Conservation (phyloP, 2,329 filamentous ascomycete genomes). For the Cytospora paraplurivora region DNA sequence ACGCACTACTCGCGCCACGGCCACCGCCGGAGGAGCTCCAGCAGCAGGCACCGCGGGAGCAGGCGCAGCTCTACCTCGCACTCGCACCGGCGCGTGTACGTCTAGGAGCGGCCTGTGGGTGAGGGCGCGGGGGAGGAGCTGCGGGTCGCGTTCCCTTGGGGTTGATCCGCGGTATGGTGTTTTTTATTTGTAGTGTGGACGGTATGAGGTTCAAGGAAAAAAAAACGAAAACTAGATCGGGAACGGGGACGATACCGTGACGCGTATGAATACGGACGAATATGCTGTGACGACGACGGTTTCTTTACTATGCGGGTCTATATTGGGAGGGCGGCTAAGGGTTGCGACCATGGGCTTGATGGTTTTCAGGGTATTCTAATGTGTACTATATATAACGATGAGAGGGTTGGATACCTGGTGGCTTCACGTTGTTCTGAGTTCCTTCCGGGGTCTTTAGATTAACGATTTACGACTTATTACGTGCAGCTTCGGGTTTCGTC, state of each 20-base stretch:
- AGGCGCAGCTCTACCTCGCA: constrained; percentile 45
- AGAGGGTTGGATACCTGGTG: not conserved
- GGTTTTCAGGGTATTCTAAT: not conserved
- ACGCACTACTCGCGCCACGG: constrained; percentile 50
- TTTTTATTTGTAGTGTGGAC: too few species aligned
- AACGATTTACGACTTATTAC: not conserved
- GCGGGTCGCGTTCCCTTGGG: constrained; percentile 1
- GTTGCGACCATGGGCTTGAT: not conserved
- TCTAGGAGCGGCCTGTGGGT: constrained; percentile 37
- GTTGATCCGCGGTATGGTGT: not conserved
- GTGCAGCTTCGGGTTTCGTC: not conserved
- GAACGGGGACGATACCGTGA: not conserved
- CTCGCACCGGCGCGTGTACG: constrained; percentile 55
- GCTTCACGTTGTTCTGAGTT: not conserved
- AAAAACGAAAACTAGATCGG: not conserved
- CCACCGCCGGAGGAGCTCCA: constrained; percentile 46
- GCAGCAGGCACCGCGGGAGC: constrained; percentile 45
- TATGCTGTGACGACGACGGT: not conserved
- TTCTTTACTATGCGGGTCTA: not conserved
- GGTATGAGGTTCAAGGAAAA: not conserved
- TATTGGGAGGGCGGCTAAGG: not conserved
- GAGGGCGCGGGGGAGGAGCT: not conserved
- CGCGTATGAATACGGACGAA: not conserved
- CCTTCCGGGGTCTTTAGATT: not conserved
- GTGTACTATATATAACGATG: not conserved